Evolutionary conservation across 345 rosid species (phyloP), one percentile per base, ranked within the genome.

Genomic region (Psidium guajava): DNA sequence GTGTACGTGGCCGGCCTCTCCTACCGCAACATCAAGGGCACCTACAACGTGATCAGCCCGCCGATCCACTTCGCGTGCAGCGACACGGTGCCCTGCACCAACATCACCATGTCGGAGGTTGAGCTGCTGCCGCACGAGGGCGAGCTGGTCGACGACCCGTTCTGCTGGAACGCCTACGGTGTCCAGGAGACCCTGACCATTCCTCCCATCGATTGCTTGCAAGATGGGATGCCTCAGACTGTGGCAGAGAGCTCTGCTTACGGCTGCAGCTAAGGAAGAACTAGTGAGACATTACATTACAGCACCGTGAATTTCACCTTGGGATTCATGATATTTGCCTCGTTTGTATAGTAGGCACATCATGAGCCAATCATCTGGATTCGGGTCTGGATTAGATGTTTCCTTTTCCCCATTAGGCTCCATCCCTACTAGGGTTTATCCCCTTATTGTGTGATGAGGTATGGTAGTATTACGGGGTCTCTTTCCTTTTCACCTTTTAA

Each of bases 81-180:
- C 20, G 98, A 97, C 88, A 90, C 98, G 3, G 96, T 97, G 15
- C 90, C 99, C 24, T 97, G 99, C 90, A 97, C 99, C 21, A 92
- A 96, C 58, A 97, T 97, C n/a, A 92, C 94, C 12, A 91, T 97
- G 90, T 92, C 98, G 2, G 98, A 97, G 82, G 98, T 95, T 1
- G 98, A 97, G 91, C 96, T 97, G 24, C 91, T 97, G 2, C 99
- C 99, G 0, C 87, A 94, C 5, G 98, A 95, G 90, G 99, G 99
- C 0, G 88, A 93, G 84, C 85, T 97, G n/a, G n/a, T 96, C 0
- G 99, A 96, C 18, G 98, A 97, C 82, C 99, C 99, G 0, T 97
- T 95, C 87, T 97, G 99, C 53, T 97, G 99, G 99, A 97, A 97
- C 59, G 98, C 99, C 52, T 97, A 94, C 55, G 99, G 99, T 56